Base-by-base conservation (phyloP, 176 grass and related monocot species). In the Themeda triandra region DNA sequence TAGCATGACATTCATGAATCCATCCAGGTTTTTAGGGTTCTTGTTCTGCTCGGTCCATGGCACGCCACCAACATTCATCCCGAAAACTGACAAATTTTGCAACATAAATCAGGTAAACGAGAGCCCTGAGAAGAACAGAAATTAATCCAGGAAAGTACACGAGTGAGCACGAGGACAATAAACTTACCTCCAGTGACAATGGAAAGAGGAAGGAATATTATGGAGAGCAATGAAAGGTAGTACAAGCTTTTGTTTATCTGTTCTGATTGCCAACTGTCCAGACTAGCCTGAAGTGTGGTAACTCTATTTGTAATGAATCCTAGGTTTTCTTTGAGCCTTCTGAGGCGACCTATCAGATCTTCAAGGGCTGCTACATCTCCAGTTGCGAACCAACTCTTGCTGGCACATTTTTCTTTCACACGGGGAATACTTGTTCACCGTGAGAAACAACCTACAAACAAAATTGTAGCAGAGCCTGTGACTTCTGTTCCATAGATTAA, bases 31-130 rank as follows among this genome's bases (percentile, higher is more conserved):
- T 58, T 87, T 71, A 39, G 92, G 95, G 68, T 87, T 74, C 71
- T 74, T 83, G 28, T 89, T 98, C 85, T 95, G 95, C 33, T 66
- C 84, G 12, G 91, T 98, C 95, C 95, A 95, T 3, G 92, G 92
- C 76, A 98, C 92, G 39, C 95, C 95, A 17, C 92, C 95, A 29
- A 98, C 95, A 63, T 98, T 98, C 95, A 98, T 98, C 32, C 95
- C 95, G 33, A 98, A 98, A 66, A 98, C 92, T 98, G 86, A 13
- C 3, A 30, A 48, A 29, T 23, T 69, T 41, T 45, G 51, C 30
- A 81, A 18, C 14, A 48, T 46, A 84, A 63, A 14, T 39, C 56
- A 90, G 45, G 31, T 63, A 79, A 82, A 59, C 18, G 27, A 44
- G 39, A 75, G 7, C 17, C 58, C 2, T 29, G 18, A 31, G 48